Evolutionary conservation across 2,329 filamentous ascomycete species (phyloP).

Genomic region (Escovopsis sp.): DNA sequence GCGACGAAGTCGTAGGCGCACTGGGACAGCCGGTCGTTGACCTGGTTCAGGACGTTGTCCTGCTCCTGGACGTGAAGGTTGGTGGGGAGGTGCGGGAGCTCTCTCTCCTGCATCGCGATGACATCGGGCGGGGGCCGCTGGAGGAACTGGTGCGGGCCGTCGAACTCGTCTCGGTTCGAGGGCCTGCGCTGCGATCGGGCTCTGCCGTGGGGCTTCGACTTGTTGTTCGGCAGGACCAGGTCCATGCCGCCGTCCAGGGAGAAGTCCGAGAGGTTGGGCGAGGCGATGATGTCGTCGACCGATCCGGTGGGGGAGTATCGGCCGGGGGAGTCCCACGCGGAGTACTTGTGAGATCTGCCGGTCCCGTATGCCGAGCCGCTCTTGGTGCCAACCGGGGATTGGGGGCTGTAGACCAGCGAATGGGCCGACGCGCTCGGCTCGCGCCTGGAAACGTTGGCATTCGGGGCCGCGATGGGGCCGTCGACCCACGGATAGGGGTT

Average conservation of each 20-base stretch:
- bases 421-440: conserved; percentile 25
- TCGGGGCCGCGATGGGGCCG: conserved; percentile 12
- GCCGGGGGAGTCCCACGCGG: conserved; percentile 32
- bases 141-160: conserved; percentile 72
- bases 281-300: conserved; percentile 42
- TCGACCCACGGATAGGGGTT: conserved; percentile 17
- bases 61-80: conserved; percentile 74
- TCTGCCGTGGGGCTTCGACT: conserved; percentile 31
- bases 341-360: conserved; percentile 12
- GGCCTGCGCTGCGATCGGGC: conserved; percentile 49
- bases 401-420: conserved; percentile 25
- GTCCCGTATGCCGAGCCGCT: conserved; percentile 7
- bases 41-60: conserved; percentile 62
- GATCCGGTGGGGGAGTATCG: conserved; percentile 43
- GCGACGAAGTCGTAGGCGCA: conserved; percentile 85
- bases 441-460: conserved; percentile 21
- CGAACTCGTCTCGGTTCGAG: conserved; percentile 78
- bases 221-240: conserved; percentile 20
- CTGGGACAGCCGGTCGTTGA: conserved; percentile 73
- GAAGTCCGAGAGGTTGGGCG: conserved; percentile 46
- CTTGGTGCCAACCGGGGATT: conserved; percentile 26
- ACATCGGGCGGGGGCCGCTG: conserved; percentile 56
- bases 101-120: conserved; percentile 62
- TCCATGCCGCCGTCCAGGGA: conserved; percentile 37
- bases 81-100: conserved; percentile 68